Evolutionary conservation across 345 rosid species (phyloP).

Genomic region (Trapa bicornis): DNA sequence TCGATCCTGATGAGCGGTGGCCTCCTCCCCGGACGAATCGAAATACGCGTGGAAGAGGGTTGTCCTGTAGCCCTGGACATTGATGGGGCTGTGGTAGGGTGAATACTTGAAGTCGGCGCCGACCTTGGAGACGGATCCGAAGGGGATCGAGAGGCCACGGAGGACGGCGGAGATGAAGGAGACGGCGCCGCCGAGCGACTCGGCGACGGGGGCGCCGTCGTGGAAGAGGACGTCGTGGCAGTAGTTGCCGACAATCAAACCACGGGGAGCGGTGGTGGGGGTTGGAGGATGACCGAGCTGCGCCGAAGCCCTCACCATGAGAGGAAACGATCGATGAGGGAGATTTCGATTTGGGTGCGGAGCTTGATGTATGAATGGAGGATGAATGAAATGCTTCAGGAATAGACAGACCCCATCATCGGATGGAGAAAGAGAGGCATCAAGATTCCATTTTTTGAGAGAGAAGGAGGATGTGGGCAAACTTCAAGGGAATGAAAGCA

Average conservation of each 20-base stretch:
- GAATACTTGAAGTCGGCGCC: conserved; percentile 10
- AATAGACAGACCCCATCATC: not conserved
- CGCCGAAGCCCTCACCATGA: conserved; percentile 14
- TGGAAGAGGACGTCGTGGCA: conserved; percentile 86
- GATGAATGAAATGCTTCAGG: not conserved
- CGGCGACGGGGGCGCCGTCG: conserved; percentile 38
- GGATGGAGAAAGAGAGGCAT: not conserved
- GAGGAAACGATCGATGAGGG: not conserved
- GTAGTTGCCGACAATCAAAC: conserved; percentile 75
- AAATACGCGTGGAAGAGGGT: no score
- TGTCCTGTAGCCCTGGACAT: no score
- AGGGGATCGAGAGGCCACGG: conserved; percentile 40
- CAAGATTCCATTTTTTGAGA: not conserved
- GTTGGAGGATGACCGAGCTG: conserved; percentile 20
- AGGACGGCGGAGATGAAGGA: conserved; percentile 73
- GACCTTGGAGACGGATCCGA: conserved; percentile 49
- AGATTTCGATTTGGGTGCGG: not conserved
- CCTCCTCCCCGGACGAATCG: conserved; percentile 13
- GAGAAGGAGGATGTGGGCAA: not conserved
- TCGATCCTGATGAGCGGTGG: conserved; percentile 43
- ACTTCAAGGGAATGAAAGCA: no score
- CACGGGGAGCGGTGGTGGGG: conserved; percentile 9
- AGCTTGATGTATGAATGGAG: not conserved
- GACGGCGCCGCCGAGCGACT: conserved; percentile 92
- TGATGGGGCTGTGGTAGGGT: no score